phyloP scores from a whole-genome alignment of 2,329 filamentous ascomycete genomes.

The Aspergillus puulaauensis region DNA sequence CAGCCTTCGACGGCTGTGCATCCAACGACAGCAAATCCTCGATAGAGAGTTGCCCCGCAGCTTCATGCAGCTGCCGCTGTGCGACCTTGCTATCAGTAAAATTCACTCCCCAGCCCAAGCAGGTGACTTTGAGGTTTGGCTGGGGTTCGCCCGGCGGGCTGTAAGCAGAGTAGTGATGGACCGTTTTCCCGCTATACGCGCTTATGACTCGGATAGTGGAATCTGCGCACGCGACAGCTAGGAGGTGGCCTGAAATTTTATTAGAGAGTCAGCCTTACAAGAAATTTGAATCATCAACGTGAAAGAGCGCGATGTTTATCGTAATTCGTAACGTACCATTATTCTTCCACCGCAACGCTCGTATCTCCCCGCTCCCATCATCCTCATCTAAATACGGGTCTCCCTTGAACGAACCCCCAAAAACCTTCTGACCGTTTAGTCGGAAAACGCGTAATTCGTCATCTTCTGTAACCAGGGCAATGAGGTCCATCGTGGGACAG shows the following conservation, averaged over 20 bases:
- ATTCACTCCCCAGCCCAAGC: constrained; percentile 56
- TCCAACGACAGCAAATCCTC: constrained; percentile 45
- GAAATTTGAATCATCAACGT: not conserved
- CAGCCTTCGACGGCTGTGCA: constrained; percentile 36
- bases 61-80: constrained; percentile 41
- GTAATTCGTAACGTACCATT: constrained; percentile 55
- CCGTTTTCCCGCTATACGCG: constrained; percentile 76
- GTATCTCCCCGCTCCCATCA: constrained; percentile 44
- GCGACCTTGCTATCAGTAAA: constrained; percentile 52
- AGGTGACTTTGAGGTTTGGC: constrained; percentile 37
- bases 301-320: not conserved
- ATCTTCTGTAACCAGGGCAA: constrained; percentile 67
- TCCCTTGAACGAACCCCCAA: constrained; percentile 46
- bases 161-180: constrained; percentile 63
- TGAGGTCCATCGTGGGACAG: constrained; percentile 82
- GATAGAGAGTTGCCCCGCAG: constrained; percentile 35
- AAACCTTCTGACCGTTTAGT: constrained; percentile 71
- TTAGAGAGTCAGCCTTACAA: not conserved
- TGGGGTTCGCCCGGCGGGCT: constrained; percentile 18
- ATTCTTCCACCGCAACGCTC: constrained; percentile 62
- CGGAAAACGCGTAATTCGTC: constrained; percentile 74
- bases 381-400: constrained; percentile 42
- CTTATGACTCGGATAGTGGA: constrained; percentile 74
- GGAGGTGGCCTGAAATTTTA: constrained; percentile 54
- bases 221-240: constrained; percentile 83